Percentiles rank a stretch among this genome's conserved stretches.
phyloP scores from a whole-genome alignment of 2,329 filamentous ascomycete species.

The Pseudofabraea citricarpa region DNA sequence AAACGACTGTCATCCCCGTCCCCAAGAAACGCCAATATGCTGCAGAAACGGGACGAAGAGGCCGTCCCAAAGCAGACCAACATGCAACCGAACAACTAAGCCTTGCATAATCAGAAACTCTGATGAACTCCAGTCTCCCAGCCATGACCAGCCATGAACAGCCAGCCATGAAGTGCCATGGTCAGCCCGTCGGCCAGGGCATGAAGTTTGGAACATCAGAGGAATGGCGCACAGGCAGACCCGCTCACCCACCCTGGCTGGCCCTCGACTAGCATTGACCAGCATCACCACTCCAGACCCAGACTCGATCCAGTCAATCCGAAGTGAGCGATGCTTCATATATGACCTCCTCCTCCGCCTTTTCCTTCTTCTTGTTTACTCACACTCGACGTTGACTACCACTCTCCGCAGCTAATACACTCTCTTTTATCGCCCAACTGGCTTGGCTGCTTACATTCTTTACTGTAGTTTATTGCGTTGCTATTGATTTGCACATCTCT shows the following conservation, averaged over 20 bases:
- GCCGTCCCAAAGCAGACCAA: constrained; percentile 21
- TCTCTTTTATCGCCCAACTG: constrained; percentile 46
- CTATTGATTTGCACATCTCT: constrained; percentile 23
- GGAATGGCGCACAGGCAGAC: constrained; percentile 20
- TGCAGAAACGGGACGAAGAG: constrained; percentile 26
- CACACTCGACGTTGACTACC: constrained; percentile 29
- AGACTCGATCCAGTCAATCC: constrained; percentile 16
- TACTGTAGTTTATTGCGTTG: constrained; percentile 31
- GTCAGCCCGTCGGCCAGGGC: constrained; percentile 12
- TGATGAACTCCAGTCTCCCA: constrained; percentile 20
- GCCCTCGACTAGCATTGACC: constrained; percentile 6
- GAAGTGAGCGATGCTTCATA: constrained; percentile 21
- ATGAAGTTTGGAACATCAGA: constrained; percentile 16
- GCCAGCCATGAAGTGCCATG: constrained; percentile 5
- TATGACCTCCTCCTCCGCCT: constrained; percentile 20
- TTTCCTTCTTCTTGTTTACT: constrained; percentile 22
- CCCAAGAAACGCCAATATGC: constrained; percentile 25
- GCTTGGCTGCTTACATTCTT: constrained; percentile 49
- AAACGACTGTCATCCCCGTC: constrained; percentile 19
- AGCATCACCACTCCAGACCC: too few species aligned
- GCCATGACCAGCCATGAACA: too few species aligned
- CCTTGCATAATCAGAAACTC: constrained; percentile 31
- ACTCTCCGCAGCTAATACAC: constrained; percentile 30
- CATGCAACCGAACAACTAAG: constrained; percentile 25
- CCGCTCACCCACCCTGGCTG: constrained; percentile 16